A percentile compares a stretch with the other conserved stretches of the same genome.
Conservation (phyloP, 176 grass and related monocot genomes). For the Lolium perenne region DNA sequence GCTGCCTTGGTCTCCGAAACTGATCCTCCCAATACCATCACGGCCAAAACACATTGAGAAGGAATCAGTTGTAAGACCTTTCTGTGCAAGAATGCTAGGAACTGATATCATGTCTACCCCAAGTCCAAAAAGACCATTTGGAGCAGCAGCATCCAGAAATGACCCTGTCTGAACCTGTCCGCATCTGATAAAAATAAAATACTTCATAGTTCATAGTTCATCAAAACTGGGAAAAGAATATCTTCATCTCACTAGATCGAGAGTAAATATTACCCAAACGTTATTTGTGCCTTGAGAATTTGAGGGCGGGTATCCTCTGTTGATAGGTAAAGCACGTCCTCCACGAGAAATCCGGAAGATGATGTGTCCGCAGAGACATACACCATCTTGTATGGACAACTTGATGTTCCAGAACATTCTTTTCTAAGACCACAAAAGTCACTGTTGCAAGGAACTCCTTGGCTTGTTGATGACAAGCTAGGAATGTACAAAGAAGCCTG, state of each 20-base stretch:
- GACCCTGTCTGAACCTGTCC: slow-evolving; percentile 80
- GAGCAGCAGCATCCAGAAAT: slow-evolving; percentile 72
- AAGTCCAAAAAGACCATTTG: slow-evolving; percentile 85
- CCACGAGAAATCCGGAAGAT: slow-evolving; percentile 78
- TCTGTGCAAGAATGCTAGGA: slow-evolving; percentile 69
- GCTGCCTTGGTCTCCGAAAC: slow-evolving; percentile 82
- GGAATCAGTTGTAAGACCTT: slow-evolving; percentile 65
- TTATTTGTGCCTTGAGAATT: slow-evolving; percentile 68
- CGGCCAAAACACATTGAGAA: slow-evolving; percentile 90
- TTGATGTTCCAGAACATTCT: slow-evolving; percentile 55
- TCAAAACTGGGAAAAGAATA: background rate
- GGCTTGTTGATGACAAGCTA: slow-evolving; percentile 74
- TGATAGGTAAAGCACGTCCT: slow-evolving; percentile 75
- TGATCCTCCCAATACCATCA: slow-evolving; percentile 79
- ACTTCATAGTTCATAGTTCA: background rate
- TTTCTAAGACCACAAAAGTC: slow-evolving; percentile 62
- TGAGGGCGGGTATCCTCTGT: slow-evolving; percentile 53
- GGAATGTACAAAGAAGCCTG: slow-evolving; percentile 64
- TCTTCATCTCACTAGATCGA: background rate
- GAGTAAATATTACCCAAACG: slow-evolving; percentile 70
- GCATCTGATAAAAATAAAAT: slow-evolving; percentile 53
- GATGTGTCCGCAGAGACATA: slow-evolving; percentile 74
- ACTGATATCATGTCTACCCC: slow-evolving; percentile 68
- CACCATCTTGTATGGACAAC: slow-evolving; percentile 72
- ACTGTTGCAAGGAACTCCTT: slow-evolving; percentile 61